Percentiles rank a stretch among this genome's conserved stretches.
Evolutionary conservation across 306 rosid species (phyloP).

Genomic region (Quercus wislizeni): DNA sequence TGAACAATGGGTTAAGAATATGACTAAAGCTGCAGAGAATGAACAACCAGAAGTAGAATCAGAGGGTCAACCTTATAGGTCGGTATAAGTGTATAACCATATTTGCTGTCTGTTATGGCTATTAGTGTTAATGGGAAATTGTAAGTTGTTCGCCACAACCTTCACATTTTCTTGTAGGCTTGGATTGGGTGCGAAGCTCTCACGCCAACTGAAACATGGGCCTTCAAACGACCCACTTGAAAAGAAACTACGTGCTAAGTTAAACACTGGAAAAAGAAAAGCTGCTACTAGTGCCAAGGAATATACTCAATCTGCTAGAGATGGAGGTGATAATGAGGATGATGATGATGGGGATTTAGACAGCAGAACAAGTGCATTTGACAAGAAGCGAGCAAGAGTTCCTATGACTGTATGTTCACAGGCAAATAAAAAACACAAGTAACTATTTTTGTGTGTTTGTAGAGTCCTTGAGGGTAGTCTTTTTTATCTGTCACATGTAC

Average conservation of each 20-base stretch:
- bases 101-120: neutral
- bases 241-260: slow-evolving; percentile 55
- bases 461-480: neutral
- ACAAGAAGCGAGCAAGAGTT: slow-evolving; percentile 51
- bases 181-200: slow-evolving; percentile 81
- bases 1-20: slow-evolving; percentile 63
- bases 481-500: neutral
- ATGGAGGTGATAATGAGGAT: slow-evolving; percentile 32
- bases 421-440: slow-evolving; percentile 52
- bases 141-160: neutral
- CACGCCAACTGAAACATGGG: slow-evolving; percentile 45
- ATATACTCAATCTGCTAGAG: slow-evolving; percentile 19
- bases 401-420: slow-evolving; percentile 20
- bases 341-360: slow-evolving; percentile 43
- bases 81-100: slow-evolving; percentile 6
- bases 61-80: slow-evolving; percentile 61
- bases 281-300: slow-evolving; percentile 50
- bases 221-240: slow-evolving; percentile 72
- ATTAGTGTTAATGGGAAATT: neutral
- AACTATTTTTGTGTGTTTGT: slow-evolving; percentile 1
- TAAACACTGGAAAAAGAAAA: slow-evolving; percentile 52
- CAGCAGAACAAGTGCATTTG: slow-evolving; percentile 64
- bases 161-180: slow-evolving; percentile 44
- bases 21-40: slow-evolving; percentile 54
- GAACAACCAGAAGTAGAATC: slow-evolving; percentile 34